Conservation (phyloP, 1,139 yeast genomes). For the Kodamaea anthophila region DNA sequence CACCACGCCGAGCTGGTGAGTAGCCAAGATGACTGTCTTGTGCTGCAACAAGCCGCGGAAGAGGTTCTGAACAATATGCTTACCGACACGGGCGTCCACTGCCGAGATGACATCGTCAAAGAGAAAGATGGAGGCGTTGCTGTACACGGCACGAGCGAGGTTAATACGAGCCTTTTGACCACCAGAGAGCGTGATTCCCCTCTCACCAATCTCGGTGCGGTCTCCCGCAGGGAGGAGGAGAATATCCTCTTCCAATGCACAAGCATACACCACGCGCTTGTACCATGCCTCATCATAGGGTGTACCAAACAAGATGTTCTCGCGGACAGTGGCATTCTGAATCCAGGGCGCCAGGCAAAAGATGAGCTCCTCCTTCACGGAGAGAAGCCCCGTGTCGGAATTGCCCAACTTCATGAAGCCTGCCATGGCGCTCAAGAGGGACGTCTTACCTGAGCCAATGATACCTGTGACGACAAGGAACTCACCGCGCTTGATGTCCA, state of each 20-base stretch:
- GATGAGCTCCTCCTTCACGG: constrained; percentile 23
- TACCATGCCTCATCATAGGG: constrained; percentile 26
- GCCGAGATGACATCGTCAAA: constrained; percentile 41
- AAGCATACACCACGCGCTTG: constrained; percentile 26
- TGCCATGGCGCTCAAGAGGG: constrained; percentile 32
- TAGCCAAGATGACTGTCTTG: constrained; percentile 31
- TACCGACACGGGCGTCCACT: constrained; percentile 37
- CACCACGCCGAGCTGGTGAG: constrained; percentile 32
- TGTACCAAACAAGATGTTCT: constrained; percentile 35
- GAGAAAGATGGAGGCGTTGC: constrained; percentile 26
- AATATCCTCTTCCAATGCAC: constrained; percentile 38
- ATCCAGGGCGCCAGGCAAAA: constrained; percentile 39
- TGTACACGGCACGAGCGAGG: constrained; percentile 38
- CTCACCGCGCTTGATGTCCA: constrained; percentile 23
- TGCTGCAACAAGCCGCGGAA: constrained; percentile 25
- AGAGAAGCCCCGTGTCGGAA: constrained; percentile 20
- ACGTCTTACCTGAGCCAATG: constrained; percentile 38
- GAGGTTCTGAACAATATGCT: constrained; percentile 30
- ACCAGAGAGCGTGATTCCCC: constrained; percentile 39
- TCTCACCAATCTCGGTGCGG: constrained; percentile 37
- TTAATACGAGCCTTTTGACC: constrained; percentile 41
- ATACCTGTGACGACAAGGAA: constrained; percentile 36
- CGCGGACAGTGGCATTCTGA: constrained; percentile 40
- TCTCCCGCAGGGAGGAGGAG: constrained; percentile 30
- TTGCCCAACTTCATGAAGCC: constrained; percentile 31